phyloP scores from a whole-genome alignment of 257 asterid species.

The Plectranthus barbatus region DNA sequence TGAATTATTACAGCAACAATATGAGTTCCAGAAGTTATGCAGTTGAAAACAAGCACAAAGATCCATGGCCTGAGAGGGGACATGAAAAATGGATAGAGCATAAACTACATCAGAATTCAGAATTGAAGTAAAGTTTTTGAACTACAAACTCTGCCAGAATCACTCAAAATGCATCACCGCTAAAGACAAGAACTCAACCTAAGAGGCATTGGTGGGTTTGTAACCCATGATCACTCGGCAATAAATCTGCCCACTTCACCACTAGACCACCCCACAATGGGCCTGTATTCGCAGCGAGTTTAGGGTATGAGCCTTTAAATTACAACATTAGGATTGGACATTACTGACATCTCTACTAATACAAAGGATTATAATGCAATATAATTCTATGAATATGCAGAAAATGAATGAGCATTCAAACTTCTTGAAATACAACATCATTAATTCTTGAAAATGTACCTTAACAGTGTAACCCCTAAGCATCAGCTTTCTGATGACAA shows the following conservation, averaged over 20 bases:
- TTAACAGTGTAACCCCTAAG: constrained; percentile 92
- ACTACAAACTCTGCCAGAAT: background rate
- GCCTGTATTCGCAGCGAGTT: too few species aligned
- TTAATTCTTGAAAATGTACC: constrained; percentile 26
- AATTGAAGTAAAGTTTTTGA: too few species aligned
- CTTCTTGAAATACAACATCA: background rate
- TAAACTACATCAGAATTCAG: background rate
- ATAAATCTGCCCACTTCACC: too few species aligned
- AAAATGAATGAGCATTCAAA: background rate
- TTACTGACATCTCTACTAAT: too few species aligned
- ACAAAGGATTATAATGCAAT: background rate
- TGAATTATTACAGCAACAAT: background rate
- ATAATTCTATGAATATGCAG: background rate
- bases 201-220: too few species aligned
- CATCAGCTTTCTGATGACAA: constrained; percentile 90
- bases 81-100: too few species aligned
- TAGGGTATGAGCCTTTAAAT: too few species aligned
- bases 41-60: background rate
- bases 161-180: background rate
- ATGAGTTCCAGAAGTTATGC: background rate
- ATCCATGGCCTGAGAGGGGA: background rate
- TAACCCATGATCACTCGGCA: too few species aligned
- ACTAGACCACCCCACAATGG: too few species aligned
- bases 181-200: background rate
- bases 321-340: too few species aligned